phyloP scores from a whole-genome alignment of 192 early-diverging fungal genomes.

The Dimargaris cristalligena region DNA sequence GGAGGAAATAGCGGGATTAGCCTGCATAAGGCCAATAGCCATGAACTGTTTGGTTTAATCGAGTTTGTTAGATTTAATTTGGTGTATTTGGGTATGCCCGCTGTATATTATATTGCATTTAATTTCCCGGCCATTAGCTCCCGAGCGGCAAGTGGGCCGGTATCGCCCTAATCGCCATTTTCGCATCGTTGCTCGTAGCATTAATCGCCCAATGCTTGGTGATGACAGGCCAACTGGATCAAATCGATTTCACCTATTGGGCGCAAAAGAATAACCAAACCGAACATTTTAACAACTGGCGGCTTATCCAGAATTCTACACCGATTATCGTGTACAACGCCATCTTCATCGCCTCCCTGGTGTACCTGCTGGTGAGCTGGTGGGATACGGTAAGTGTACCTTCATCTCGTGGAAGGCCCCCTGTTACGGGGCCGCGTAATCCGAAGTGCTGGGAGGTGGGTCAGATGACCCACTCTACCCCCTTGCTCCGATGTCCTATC shows the following conservation, averaged over 20 bases:
- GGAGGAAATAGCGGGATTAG: too few species aligned
- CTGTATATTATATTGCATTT: too few species aligned
- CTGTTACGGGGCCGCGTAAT: too few species aligned
- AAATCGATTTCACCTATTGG: not conserved
- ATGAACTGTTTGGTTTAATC: too few species aligned
- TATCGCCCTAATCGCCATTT: not conserved
- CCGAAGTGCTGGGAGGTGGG: too few species aligned
- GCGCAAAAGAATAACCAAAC: not conserved
- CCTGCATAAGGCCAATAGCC: too few species aligned
- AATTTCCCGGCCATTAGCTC: not conserved
- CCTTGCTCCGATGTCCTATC: too few species aligned
- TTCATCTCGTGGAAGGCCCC: too few species aligned
- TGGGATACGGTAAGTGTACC: conserved; percentile 62
- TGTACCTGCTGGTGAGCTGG: conserved; percentile 65
- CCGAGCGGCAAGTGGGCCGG: not conserved
- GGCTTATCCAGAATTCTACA: not conserved
- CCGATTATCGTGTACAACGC: conserved; percentile 60
- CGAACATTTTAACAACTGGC: not conserved
- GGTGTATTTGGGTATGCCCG: too few species aligned
- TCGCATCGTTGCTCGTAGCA: not conserved
- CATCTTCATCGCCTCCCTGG: conserved; percentile 69
- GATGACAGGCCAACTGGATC: not conserved
- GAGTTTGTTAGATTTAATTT: too few species aligned
- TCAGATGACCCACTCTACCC: too few species aligned
- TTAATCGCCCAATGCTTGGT: not conserved